Base-by-base conservation (phyloP, 306 rosid species). In the Ormosia emarginata region DNA sequence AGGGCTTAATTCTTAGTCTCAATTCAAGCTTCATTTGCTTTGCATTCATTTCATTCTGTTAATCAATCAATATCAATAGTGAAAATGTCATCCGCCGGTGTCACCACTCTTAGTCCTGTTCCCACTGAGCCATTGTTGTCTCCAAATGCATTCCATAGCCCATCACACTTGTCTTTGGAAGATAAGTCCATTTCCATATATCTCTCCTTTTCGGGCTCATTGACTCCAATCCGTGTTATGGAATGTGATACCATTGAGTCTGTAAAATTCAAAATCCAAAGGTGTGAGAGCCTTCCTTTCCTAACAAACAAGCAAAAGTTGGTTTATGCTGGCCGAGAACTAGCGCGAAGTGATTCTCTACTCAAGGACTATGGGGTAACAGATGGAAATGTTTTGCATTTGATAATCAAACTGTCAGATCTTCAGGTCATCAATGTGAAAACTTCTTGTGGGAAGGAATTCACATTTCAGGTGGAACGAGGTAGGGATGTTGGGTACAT, bases 251-350 rank as follows among this genome's bases (percentile, higher is more conserved):
- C 98, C 7, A 89, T 94, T 50, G 89, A 89, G 84, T 92, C 97
- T 30, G 93, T 92, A 15, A 94, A 94, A 85, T 79, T 94, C 52
- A 86, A 93, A 89, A 94, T 94, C 81, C 97, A 89, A 79, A 85
- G 91, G 55, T 74, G 74, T 52, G 92, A 91, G 80, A 91, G 98
- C 69, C 82, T 80, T 52, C 85, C 84, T 0, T 92, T 92, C 79
- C 89, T 92, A 56, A 90, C 87, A 47, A 94, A 87, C 94, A 92
- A 91, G 41, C 98, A 94, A 79, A 94, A 92, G 83, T 80, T 94
- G 83, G 95, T 94, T 81, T 94, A 85, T 80, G 90, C 93, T 8
- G 98, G 98, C 71, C 84, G 98, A 34, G 98, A 94, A 6, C 82
- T 94, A 15, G 81, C 98, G 0, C 85, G 98, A 14, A 88, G 92